A percentile compares a stretch with the other conserved stretches of the same genome.
Evolutionary conservation across 2,329 filamentous ascomycete genomes (phyloP).

Genomic region (Elsinoe australis): DNA sequence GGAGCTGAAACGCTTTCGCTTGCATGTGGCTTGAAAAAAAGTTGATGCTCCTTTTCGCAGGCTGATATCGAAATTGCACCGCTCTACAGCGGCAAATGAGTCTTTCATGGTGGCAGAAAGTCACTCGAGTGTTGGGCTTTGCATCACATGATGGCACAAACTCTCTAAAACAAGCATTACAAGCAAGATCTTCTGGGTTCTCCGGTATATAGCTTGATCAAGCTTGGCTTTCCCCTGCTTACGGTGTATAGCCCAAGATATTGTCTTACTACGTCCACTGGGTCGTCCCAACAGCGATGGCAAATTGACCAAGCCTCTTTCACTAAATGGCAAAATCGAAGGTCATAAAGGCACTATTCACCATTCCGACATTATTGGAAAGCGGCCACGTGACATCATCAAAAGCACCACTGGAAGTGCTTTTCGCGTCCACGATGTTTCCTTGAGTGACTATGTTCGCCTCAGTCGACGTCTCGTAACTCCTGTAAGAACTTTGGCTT

Average conservation of each 20-base stretch:
- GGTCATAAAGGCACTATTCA: conserved; percentile 44
- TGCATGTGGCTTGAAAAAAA: too few relatives aligned
- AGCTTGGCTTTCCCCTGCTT: background rate
- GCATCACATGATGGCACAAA: background rate
- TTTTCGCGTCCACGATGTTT: conserved; percentile 56
- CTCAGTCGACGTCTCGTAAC: conserved; percentile 64
- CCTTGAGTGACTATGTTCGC: conserved; percentile 65
- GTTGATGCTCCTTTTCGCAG: background rate
- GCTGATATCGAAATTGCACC: too few relatives aligned
- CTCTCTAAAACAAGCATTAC: background rate
- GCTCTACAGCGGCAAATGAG: conserved; percentile 8
- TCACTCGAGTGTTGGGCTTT: conserved; percentile 2
- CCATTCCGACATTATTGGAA: conserved; percentile 57
- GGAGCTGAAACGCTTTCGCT: conserved; percentile 12
- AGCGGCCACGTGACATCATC: conserved; percentile 51
- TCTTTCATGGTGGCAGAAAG: conserved; percentile 9
- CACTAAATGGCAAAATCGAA: conserved; percentile 27
- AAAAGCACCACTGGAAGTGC: conserved; percentile 41
- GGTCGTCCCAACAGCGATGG: conserved; percentile 1
- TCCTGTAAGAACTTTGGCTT: conserved; percentile 56
- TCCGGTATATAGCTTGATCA: background rate
- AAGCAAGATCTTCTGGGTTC: background rate
- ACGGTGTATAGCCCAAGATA: conserved; percentile 30
- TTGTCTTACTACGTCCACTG: conserved; percentile 36
- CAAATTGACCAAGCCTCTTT: conserved; percentile 36